Evolutionary conservation across 2,329 filamentous ascomycete species (phyloP).

Genomic region (Talaromyces atroroseus): DNA sequence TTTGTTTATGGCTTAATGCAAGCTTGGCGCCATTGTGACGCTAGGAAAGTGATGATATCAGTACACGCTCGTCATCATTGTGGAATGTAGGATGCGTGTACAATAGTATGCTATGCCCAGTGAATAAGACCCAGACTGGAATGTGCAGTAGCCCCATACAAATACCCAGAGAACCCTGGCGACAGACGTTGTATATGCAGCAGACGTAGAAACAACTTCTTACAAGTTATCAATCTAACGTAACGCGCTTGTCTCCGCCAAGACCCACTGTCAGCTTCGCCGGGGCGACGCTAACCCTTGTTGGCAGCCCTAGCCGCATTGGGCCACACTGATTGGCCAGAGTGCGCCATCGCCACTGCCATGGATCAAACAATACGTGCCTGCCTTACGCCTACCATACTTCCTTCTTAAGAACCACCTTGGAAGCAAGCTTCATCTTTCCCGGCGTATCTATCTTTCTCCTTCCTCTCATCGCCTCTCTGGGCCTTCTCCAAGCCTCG

Average conservation of each 20-base stretch:
- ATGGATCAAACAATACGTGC: not conserved
- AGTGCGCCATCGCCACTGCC: not conserved
- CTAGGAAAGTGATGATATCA: not conserved
- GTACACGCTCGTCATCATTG: not conserved
- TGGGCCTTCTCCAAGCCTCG: not conserved
- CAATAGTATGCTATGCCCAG: too few species aligned
- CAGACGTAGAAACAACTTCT: not conserved
- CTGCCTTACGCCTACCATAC: not conserved
- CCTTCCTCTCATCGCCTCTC: not conserved
- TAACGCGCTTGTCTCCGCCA: not conserved
- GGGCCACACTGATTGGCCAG: not conserved
- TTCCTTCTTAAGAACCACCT: too few species aligned
- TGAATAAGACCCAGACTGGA: too few species aligned
- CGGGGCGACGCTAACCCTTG: not conserved
- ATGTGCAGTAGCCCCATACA: too few species aligned
- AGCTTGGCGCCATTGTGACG: too few species aligned
- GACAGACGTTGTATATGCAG: too few species aligned
- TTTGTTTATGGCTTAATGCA: not conserved
- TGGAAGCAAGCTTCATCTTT: not conserved
- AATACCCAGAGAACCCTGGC: too few species aligned
- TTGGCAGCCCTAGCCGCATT: not conserved
- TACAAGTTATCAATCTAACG: not conserved
- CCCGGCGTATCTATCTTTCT: not conserved
- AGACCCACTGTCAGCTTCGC: slow-evolving; percentile 12
- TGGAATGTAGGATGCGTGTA: not conserved